Evolutionary conservation across 2,329 filamentous ascomycete genomes (phyloP), one percentile per base, ranked within the genome.

Genomic region (Amesomyces nigricolor): DNA sequence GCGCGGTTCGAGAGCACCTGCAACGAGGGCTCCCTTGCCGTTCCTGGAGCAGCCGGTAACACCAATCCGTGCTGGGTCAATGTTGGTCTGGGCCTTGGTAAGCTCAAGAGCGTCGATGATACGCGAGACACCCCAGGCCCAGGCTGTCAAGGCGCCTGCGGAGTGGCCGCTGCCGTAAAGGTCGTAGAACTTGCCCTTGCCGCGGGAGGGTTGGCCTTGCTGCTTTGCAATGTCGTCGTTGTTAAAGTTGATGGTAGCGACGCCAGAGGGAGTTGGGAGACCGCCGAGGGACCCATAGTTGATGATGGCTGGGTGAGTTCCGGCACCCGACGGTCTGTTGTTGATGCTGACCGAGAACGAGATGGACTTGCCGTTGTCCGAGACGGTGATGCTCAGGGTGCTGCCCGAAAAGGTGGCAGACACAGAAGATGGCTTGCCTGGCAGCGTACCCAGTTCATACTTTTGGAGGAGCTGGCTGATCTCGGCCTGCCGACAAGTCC

Each of bases 11-110:
- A 79, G 70, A 1, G 76, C 76, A 1, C 74, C 75, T 2, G 75
- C 75, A 4, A 78, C 72, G 16, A 79, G 68, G 10, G 76, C 75
- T 22, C 76, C 77, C 64, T 79, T 79, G 44, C 76, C 77, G 61
- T 78, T 77, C 22, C 76, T 72, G 22, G 75, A 78, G 67, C 76
- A 79, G 13, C 76, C 75, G 10, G 76, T 78, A 3, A 79, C 75
- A 37, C 73, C 77, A 13, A 73, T 61, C 2, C 64, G 62, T 1
- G 59, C 53, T 1, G 68, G 57, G 53, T 73, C 65, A 58, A 78
- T 76, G 38, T 61, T 62, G 10, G 66, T 66, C 11, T 71, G 66
- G 2, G 71, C 72, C 4, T 51, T 26, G n/a, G 62, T 65, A 5
- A 63, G 60, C 62, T 77, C 75, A 2, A 79, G 65, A 13, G 71